These are phyloP conservation scores for Talaromyces marneffei DNA, from an alignment of 2,329 filamentous ascomycete genomes.

Conservation along the genomic window DNA sequence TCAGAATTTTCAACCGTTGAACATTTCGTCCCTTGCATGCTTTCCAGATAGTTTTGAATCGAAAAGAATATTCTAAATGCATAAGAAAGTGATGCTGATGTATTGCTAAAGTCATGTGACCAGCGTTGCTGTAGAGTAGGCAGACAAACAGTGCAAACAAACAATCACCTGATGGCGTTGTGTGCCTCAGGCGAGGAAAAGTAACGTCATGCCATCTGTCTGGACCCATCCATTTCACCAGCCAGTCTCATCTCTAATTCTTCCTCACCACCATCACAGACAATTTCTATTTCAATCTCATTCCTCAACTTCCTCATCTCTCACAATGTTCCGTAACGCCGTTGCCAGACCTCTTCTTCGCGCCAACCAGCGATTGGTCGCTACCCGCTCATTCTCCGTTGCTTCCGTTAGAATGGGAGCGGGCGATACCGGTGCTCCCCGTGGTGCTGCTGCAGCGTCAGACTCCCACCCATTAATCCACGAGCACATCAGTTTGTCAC, in stretches of 20 bases:
- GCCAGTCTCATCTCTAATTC: neutral
- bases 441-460: constrained; percentile 27
- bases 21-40: neutral
- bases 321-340: constrained; percentile 16
- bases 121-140: neutral
- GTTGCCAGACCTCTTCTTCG: constrained; percentile 15
- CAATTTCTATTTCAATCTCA: neutral
- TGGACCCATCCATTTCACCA: neutral
- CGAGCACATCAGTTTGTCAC: neutral
- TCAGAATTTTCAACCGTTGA: neutral
- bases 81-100: neutral
- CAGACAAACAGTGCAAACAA: constrained; percentile 4
- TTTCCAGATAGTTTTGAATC: neutral
- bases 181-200: neutral
- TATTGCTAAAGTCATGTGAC: neutral
- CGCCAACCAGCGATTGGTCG: constrained; percentile 41
- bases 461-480: constrained; percentile 22
- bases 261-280: neutral
- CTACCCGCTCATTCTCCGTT: constrained; percentile 57
- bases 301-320: neutral
- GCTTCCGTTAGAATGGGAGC: constrained; percentile 59
- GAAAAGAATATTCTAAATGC: neutral
- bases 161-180: constrained; percentile 1
- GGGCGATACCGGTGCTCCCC: constrained; percentile 60
- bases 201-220: constrained; percentile 4